Base-by-base conservation (phyloP, 2,329 filamentous ascomycete species). In the Didymella glomerata region DNA sequence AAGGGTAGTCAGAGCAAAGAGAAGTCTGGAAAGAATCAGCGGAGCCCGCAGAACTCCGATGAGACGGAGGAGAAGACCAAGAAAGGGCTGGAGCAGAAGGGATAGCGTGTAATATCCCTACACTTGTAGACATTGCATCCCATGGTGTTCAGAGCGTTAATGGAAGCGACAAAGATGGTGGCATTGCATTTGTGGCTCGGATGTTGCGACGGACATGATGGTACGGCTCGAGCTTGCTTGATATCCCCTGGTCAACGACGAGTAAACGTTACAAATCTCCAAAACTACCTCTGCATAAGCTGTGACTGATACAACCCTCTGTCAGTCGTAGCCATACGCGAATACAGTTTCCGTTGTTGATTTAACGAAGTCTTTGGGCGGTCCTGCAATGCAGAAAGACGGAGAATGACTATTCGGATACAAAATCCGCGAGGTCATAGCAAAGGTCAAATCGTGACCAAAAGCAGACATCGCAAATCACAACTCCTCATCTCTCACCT, bases 221-320 rank as follows among this genome's bases (percentile, higher is more conserved):
- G 54, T 9, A 30, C 13, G 34, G 41, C 27, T n/a, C 10, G 30
- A 52, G 20, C 36, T 42, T 48, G 20, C 36, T 42, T 48, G 48
- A 52, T 57, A 48, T 57, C 48, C 42, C 54, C 36, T 44, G 34
- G 22, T 27, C n/a, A 16, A 13, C 36, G n/a, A n/a, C n/a, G n/a
- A n/a, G n/a, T 52, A 18, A 10, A 20, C 16, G 9, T 52, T 4
- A 27, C 13, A 10, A 42, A 6, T 24, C 24, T 41, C 9, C 9
- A 7, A 41, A 14, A 14, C 9, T 4, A 20, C 11, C 20, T 24
- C 18, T 24, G 18, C 10, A 14, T 6, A 24, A 6, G 18, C 4
- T 13, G 20, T 24, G 38, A 41, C 18, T 24, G 20, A 4, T 24
- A 3, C 2, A 24, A 2, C 9, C 18, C 10, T 24, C 38, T 22